Percentiles rank a stretch among this genome's conserved stretches.
Conservation (phyloP, 495 filamentous ascomycete genomes). For the Corynascus novoguineensis region DNA sequence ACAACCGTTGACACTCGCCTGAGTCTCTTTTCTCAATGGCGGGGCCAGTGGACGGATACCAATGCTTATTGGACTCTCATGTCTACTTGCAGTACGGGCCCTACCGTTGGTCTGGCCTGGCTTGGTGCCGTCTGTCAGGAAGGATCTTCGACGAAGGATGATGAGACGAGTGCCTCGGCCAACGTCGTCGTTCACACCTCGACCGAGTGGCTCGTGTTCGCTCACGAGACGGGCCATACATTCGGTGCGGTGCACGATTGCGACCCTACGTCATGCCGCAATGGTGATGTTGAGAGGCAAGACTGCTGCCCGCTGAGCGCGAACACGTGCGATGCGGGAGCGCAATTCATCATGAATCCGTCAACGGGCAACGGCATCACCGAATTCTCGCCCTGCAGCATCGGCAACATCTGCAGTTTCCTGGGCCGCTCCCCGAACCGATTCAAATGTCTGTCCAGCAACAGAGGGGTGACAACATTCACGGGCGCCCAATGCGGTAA, state of each 20-base stretch:
- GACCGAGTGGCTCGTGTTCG: conserved; percentile 93
- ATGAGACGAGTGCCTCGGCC: conserved; percentile 70
- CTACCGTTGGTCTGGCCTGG: conserved; percentile 93
- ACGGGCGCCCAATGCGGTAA: conserved; percentile 87
- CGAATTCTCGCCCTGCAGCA: conserved; percentile 76
- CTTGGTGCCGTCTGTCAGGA: conserved; percentile 77
- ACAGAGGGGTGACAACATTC: conserved; percentile 79
- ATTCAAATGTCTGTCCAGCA: conserved; percentile 69
- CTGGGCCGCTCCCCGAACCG: conserved; percentile 74
- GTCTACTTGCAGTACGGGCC: conserved; percentile 74
- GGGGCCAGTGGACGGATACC: conserved; percentile 60
- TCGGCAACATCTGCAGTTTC: conserved; percentile 95
- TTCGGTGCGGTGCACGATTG: conserved; percentile 98
- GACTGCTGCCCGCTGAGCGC: conserved; percentile 80
- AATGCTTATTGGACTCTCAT: conserved; percentile 94
- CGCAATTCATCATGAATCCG: conserved; percentile 91
- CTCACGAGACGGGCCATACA: conserved; percentile 91
- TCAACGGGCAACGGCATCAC: conserved; percentile 67
- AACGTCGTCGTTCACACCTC: conserved; percentile 84
- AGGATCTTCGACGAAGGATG: conserved; percentile 43
- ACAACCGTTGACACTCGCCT: conserved; percentile 72
- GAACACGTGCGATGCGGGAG: conserved; percentile 67
- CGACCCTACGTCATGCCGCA: conserved; percentile 56
- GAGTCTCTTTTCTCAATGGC: conserved; percentile 84
- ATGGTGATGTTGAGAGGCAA: conserved; percentile 55